These are phyloP conservation scores for Salvia splendens DNA, from an alignment of 257 asterid genomes.

Conservation along the genomic window DNA sequence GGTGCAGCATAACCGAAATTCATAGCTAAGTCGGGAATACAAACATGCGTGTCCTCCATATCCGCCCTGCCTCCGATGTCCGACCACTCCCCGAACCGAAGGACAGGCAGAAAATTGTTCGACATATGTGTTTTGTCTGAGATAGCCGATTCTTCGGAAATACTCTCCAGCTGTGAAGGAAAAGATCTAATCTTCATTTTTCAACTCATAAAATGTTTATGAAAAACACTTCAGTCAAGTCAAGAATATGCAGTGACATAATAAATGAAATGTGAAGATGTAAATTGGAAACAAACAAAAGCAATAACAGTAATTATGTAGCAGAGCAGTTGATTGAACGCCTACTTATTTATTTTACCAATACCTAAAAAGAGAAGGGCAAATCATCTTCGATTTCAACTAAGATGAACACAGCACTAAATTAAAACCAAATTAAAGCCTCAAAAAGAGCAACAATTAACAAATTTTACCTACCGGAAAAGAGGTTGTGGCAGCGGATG, in stretches of 20 bases:
- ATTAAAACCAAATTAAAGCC: conserved; percentile 22
- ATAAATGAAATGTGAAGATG: conserved; percentile 23
- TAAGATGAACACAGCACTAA: no score
- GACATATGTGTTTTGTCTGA: conserved; percentile 42
- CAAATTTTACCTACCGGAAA: conserved; percentile 51
- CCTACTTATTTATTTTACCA: not conserved
- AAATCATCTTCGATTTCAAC: not conserved
- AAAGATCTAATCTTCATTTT: conserved; percentile 2
- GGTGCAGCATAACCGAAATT: conserved; percentile 51
- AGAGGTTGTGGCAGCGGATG: conserved; percentile 33
- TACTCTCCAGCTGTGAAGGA: conserved; percentile 68
- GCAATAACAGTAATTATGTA: conserved; percentile 13
- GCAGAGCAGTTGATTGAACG: not conserved
- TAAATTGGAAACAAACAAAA: not conserved
- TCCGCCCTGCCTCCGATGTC: conserved; percentile 71
- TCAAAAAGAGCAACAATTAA: not conserved
- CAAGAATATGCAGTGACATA: not conserved
- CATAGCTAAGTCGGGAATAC: conserved; percentile 72
- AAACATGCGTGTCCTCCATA: conserved; percentile 91
- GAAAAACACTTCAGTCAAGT: not conserved
- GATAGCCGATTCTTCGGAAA: conserved; percentile 58
- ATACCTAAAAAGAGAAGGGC: conserved; percentile 4
- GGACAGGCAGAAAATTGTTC: conserved; percentile 59
- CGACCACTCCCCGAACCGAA: conserved; percentile 81
- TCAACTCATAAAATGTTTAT: conserved; percentile 9